phyloP scores from a whole-genome alignment of 164 flowering plant genomes.

The Vitis rupestris region DNA sequence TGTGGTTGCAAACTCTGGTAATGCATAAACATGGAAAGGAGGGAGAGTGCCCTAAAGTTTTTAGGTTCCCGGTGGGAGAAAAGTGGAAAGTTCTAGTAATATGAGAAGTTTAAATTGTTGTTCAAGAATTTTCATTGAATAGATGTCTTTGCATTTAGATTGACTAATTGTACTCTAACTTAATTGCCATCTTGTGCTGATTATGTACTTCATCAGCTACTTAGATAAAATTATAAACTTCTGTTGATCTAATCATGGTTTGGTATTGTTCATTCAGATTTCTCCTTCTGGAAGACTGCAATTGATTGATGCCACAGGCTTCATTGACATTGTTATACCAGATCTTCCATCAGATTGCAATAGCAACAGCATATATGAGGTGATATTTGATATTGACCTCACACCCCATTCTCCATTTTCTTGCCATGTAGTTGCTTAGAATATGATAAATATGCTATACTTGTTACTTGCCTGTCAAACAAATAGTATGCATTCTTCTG shows the following conservation, averaged over 20 bases:
- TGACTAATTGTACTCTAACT: too few relatives aligned
- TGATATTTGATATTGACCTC: constrained; percentile 16
- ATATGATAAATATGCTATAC: neutral
- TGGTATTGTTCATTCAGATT: constrained; percentile 35
- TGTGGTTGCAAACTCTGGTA: neutral
- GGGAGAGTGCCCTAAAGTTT: neutral
- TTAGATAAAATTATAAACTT: neutral
- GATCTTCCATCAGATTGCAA: constrained; percentile 59
- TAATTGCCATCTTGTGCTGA: neutral
- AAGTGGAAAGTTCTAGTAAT: too few relatives aligned
- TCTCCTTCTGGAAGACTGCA: constrained; percentile 79
- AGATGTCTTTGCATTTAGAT: neutral
- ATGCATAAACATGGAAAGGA: neutral
- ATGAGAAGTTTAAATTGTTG: neutral
- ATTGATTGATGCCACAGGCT: constrained; percentile 79
- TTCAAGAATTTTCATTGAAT: neutral
- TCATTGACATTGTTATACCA: constrained; percentile 67
- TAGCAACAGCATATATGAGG: constrained; percentile 60
- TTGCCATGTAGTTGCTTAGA: neutral
- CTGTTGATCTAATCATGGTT: neutral
- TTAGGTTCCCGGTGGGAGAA: too few relatives aligned
- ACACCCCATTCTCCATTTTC: neutral
- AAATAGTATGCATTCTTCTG: neutral
- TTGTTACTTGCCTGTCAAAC: too few relatives aligned
- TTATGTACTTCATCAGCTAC: neutral